Evolutionary conservation across 805 yeast genomes (phyloP), one percentile per base, ranked within the genome.

Genomic region (Wickerhamiella parazyma): DNA sequence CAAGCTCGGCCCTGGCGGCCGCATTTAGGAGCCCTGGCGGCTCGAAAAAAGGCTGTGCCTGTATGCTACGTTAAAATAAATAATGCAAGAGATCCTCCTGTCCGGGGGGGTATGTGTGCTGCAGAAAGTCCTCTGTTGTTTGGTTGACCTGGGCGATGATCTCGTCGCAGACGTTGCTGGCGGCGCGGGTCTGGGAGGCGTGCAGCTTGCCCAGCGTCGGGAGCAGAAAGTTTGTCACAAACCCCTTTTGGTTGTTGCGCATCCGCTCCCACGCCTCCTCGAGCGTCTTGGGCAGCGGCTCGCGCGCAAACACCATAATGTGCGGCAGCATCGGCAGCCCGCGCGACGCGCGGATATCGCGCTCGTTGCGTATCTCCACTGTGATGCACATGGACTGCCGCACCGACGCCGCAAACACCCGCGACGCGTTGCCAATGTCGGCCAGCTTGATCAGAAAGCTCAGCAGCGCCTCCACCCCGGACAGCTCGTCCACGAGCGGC

Each of bases 391-490:
- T 28, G 14, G 31, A 28, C 16, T 33, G 46, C 31, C 48, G 47
- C 22, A 46, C 41, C 14, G 40, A 44, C 16, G 31, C 34, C 21
- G 38, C 37, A 45, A 83, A 64, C 4, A 87, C 85, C 48, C 97
- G 67, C 8, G 94, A 76, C 18, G 87, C 95, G 59, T 91, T 91
- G 21, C 95, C 83, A 37, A 91, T 85, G 63, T 91, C 98, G 2
- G 97, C 96, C 61, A 94, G 85, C 65, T 91, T 91, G 48, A 91
- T 75, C 48, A 89, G 69, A 47, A 86, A 63, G 20, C 83, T 72
- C 50, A 81, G 68, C 45, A 51, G 44, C 11, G 57, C 46, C 37
- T n/a, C 22, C 2, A 16, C 25, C 8, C 43, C 34, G 8, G 11
- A 4, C 8, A 3, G 6, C 11, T 33, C 36, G 19, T 56, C 55